Base-by-base conservation (phyloP, 83 land plant genomes). In the Diphasiastrum complanatum region DNA sequence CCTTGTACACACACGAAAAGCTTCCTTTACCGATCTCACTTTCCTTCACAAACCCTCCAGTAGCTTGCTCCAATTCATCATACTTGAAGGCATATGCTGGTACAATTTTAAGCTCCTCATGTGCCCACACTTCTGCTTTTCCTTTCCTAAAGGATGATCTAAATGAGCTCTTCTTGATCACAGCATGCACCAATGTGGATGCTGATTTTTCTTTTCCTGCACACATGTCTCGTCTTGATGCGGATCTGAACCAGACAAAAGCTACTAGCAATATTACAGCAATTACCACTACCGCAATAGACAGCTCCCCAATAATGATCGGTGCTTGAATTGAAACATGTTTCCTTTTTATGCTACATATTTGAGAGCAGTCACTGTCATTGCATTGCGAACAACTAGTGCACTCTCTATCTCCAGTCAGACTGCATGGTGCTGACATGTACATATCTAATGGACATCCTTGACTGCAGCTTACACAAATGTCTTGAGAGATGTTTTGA, bases 1-100 rank as follows among this genome's bases (percentile, higher is more conserved):
- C 95, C 56, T 81, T 83, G 74, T 75, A 85, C 2, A 89, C 95
- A 45, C 82, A 78, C 0, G 95, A 89, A 47, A 85, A 89, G 47
- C 95, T 89, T 5, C 95, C 95, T 33, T 72, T 80, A 1, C 95
- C 95, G 0, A 83, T 86, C 25, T 72, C 71, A 2, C 77, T 74
- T n/a, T 79, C 90, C 33, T 82, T 85, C 6, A 45, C 78, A 50
- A 89, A 89, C 10, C 81, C 83, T 0, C 75, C 71, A 0, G 95
- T 89, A 5, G 95, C 95, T 32, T 54, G 62, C 62, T 89, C 79
- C 2, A 89, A 73, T 50, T 89, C 91, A 25, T 80, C 79, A 56
- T 78, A 89, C 4, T 75, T 76, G 60, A 85, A 89, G 55, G 60
- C 68, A 45, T 71, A 80, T 32, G 95, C 91, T 27, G 87, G 55